A percentile compares a stretch with the other conserved stretches of the same genome.
phyloP scores from a whole-genome alignment of 2,329 filamentous ascomycete species.

The Annulohypoxylon truncatum region DNA sequence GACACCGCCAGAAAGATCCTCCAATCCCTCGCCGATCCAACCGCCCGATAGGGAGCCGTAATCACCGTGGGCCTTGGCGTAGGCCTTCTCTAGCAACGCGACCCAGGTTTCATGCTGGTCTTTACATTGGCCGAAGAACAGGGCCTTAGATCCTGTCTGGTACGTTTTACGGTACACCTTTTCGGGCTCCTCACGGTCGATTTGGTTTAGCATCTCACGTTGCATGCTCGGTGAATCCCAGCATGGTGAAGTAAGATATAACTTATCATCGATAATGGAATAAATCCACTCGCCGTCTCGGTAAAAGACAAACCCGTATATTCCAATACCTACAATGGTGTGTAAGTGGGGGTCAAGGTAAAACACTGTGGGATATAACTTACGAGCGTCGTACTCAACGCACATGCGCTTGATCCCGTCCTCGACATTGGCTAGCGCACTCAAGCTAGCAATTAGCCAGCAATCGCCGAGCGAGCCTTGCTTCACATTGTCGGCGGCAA shows the following conservation, averaged over 20 bases:
- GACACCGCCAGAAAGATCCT: constrained; percentile 74
- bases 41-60: constrained; percentile 77
- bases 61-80: constrained; percentile 85
- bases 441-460: constrained; percentile 84
- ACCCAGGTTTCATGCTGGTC: constrained; percentile 87
- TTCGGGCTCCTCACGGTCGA: constrained; percentile 78
- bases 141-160: constrained; percentile 79
- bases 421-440: constrained; percentile 78
- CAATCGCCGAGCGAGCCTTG: constrained; percentile 84
- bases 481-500: constrained; percentile 79
- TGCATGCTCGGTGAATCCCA: constrained; percentile 84
- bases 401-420: constrained; percentile 78
- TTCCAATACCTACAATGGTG: constrained; percentile 71
- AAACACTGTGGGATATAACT: constrained; percentile 38
- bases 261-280: constrained; percentile 90
- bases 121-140: constrained; percentile 82
- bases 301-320: constrained; percentile 91
- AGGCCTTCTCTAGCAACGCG: constrained; percentile 83
- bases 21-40: constrained; percentile 72
- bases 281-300: constrained; percentile 92
- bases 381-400: constrained; percentile 75
- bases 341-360: constrained; percentile 48
- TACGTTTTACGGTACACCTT: constrained; percentile 76
- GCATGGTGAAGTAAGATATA: constrained; percentile 84
- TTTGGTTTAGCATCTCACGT: constrained; percentile 78